phyloP scores from a whole-genome alignment of 305 asterid species.

The Solanum hybrid region DNA sequence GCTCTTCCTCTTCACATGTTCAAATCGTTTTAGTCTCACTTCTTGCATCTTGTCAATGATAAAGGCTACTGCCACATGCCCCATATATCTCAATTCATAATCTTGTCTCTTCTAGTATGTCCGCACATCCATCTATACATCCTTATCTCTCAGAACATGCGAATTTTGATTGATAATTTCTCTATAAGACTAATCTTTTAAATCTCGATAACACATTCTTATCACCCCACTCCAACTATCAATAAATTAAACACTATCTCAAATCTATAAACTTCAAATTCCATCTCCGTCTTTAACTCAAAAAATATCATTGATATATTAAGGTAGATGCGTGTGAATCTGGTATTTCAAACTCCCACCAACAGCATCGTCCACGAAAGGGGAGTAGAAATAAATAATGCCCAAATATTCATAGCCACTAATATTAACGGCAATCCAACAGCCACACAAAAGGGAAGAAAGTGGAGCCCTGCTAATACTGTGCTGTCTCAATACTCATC shows the following conservation, averaged over 20 bases:
- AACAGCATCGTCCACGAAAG: neutral
- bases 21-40: neutral
- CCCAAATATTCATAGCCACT: neutral
- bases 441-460: neutral
- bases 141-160: neutral
- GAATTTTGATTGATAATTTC: neutral
- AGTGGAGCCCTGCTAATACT: conserved; percentile 5
- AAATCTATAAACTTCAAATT: neutral
- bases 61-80: neutral
- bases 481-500: conserved; percentile 29
- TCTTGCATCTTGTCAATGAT: neutral
- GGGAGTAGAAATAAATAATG: neutral
- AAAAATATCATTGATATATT: neutral
- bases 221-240: neutral
- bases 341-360: neutral
- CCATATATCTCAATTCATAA: neutral
- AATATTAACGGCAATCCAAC: neutral
- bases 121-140: neutral
- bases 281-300: accelerated
- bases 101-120: accelerated
- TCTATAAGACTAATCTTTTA: neutral
- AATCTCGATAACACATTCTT: neutral
- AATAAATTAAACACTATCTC: neutral
- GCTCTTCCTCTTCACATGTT: neutral
- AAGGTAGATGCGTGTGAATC: neutral